Conservation (phyloP, 352 stramenopile genomes). For the Halophytophthora polymorphica region DNA sequence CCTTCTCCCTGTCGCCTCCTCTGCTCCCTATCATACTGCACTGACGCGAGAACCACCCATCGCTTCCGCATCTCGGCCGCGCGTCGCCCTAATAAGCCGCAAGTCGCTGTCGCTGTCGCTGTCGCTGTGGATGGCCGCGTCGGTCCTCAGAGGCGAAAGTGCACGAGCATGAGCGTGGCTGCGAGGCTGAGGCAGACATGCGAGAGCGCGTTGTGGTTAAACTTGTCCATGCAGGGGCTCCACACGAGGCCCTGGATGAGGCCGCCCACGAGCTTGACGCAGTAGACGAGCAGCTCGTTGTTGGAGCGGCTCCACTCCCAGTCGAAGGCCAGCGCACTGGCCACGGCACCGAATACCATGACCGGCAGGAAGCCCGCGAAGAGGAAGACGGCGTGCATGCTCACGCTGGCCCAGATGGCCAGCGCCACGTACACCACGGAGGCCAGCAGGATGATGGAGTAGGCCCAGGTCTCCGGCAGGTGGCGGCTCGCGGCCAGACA, state of each 20-base stretch:
- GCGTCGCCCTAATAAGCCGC: no score
- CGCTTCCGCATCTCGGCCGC: no score
- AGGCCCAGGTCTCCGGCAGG: slow-evolving; percentile 68
- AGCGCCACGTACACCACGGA: slow-evolving; percentile 65
- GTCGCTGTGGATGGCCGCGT: background rate
- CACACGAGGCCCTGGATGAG: slow-evolving; percentile 82
- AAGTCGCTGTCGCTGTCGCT: background rate
- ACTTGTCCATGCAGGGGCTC: slow-evolving; percentile 77
- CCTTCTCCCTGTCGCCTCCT: no score
- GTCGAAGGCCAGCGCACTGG: slow-evolving; percentile 73
- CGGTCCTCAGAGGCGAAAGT: slow-evolving; percentile 60
- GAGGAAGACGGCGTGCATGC: slow-evolving; percentile 83
- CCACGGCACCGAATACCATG: slow-evolving; percentile 75
- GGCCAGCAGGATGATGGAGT: slow-evolving; percentile 68
- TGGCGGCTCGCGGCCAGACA: slow-evolving; percentile 75
- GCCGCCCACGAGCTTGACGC: slow-evolving; percentile 71
- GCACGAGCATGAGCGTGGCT: slow-evolving; percentile 81
- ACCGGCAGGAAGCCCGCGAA: slow-evolving; percentile 78
- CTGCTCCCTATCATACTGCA: no score
- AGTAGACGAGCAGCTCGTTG: slow-evolving; percentile 82
- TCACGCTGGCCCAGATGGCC: slow-evolving; percentile 76
- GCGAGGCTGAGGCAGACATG: slow-evolving; percentile 83
- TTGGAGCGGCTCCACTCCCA: slow-evolving; percentile 77
- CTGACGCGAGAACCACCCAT: no score
- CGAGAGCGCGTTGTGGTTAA: slow-evolving; percentile 88